A percentile compares a stretch with the other conserved stretches of the same genome.
phyloP scores from a whole-genome alignment of 2,329 filamentous ascomycete species.

The Pezicula neosporulosa region DNA sequence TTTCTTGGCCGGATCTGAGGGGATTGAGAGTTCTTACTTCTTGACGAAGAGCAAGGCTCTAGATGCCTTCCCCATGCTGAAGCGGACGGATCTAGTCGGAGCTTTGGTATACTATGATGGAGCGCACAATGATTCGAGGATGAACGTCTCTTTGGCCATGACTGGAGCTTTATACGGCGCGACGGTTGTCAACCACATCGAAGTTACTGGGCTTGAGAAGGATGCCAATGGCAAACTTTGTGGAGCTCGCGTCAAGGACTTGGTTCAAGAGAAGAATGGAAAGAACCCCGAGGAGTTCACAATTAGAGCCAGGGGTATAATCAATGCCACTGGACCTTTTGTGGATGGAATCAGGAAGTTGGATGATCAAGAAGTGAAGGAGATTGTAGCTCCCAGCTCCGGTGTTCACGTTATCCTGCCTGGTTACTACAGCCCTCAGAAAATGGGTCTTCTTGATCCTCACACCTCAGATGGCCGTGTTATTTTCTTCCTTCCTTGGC shows the following conservation, averaged over 20 bases:
- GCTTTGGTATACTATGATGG: conserved; percentile 90
- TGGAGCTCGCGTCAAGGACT: conserved; percentile 70
- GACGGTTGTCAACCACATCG: conserved; percentile 79
- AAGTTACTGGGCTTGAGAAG: conserved; percentile 75
- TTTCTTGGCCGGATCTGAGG: conserved; percentile 78
- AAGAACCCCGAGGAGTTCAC: conserved; percentile 59
- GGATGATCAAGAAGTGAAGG: conserved; percentile 67
- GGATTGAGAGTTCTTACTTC: conserved; percentile 87
- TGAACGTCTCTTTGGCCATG: conserved; percentile 87
- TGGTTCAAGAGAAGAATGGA: conserved; percentile 63
- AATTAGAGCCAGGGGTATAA: conserved; percentile 74
- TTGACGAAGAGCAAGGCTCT: conserved; percentile 81
- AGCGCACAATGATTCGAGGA: conserved; percentile 86
- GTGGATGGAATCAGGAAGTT: conserved; percentile 82
- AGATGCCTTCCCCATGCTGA: conserved; percentile 86
- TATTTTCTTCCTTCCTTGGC: conserved; percentile 92
- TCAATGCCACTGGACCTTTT: conserved; percentile 89
- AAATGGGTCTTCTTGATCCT: conserved; percentile 87
- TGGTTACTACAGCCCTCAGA: conserved; percentile 78
- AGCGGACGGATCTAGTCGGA: conserved; percentile 73
- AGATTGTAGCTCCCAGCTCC: conserved; percentile 82
- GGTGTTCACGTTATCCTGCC: conserved; percentile 85
- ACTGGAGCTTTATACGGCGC: conserved; percentile 84
- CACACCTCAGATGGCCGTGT: conserved; percentile 84
- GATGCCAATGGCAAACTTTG: conserved; percentile 69